Base-by-base conservation (phyloP, 331 rosid species). In the Malus hybrid region DNA sequence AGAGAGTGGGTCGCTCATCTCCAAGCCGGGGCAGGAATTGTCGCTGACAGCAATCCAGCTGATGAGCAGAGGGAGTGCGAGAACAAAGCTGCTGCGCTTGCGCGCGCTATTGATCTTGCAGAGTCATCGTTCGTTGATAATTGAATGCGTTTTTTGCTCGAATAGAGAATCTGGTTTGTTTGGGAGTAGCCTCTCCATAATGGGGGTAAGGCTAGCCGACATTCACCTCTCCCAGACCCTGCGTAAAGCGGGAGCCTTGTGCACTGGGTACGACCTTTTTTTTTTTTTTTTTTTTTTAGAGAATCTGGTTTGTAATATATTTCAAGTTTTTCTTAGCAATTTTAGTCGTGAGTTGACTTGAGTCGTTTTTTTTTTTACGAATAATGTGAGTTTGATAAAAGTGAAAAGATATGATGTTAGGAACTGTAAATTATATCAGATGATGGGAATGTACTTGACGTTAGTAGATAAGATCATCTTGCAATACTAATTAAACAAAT, bases 21-120 rank as follows among this genome's bases (percentile, higher is more conserved):
- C 53, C 97, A 94, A 71, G 92, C 97, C 13, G 96, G 97, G 29
- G 99, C 99, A 0, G 99, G 99, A 75, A 90, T 94, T 34, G 99
- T 94, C 39, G 97, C 97, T 2, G 99, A 94, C 80, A 92, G 97
- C 70, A 93, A 82, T 72, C 97, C 97, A 16, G 89, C 79, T 2
- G 99, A 94, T 66, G 99, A 92, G 85, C 97, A 88, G 58, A 87
- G 88, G 76, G 99, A 94, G 80, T 94, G 99, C 29, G 96, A 94
- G 87, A 94, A 92, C 87, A 94, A 90, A 84, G 95, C 97, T 46
- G 97, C 97, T 18, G 98, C 86, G 0, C 98, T 93, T 78, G 96
- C 89, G 14, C 89, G 96, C 14, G 97, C 99, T 29, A 91, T 94
- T n/a, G 96, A 92, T 79, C 95, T 94, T 80, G 99, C 97, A 0